Evolutionary conservation across 805 yeast genomes (phyloP), one percentile per base, ranked within the genome.

Genomic region (Zygosaccharomyces siamensis): DNA sequence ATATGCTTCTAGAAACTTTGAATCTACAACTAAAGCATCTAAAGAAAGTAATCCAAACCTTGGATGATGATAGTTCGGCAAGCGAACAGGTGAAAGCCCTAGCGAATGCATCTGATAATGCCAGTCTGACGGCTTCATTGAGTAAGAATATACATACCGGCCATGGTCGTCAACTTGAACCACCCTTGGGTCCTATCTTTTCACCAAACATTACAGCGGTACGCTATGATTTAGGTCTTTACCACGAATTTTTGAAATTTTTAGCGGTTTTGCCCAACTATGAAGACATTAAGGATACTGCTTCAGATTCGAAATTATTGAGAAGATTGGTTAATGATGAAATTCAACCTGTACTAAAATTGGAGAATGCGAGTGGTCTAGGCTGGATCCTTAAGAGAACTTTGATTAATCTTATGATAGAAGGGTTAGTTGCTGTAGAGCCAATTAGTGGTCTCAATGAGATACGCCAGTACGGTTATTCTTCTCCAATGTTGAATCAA

Each of bases 371-470:
- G 0, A 80, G 83, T 2, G 81, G 84, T 14, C 65, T 83, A 44
- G 73, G 83, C 24, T 83, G 82, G 79, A 75, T 83, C 48, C 79
- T 74, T 44, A 76, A 79, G 52, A 75, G 86, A 48, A 69, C 81
- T 10, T 75, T 90, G 47, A 72, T 89, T 73, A 67, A 74, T 40
- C 76, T 83, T 14, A 74, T 92, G 53, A 77, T 86, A 28, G 97
- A 89, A 45, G 95, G 95, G 3, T 75, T 84, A 39, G 89, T 88
- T 5, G 74, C 81, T 3, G 82, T 92, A 35, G 96, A 89, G 66
- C 99, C 99, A 0, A 78, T 90, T 7, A 80, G 88, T 45, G 90
- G 92, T 0, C 76, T 84, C 36, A 89, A 90, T 59, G 95, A 86
- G 64, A 78, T 80, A 1, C 84, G 84, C 69, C 79, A 81, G 57